phyloP scores from a whole-genome alignment of 805 yeast genomes.

The Lipomyces kockii region DNA sequence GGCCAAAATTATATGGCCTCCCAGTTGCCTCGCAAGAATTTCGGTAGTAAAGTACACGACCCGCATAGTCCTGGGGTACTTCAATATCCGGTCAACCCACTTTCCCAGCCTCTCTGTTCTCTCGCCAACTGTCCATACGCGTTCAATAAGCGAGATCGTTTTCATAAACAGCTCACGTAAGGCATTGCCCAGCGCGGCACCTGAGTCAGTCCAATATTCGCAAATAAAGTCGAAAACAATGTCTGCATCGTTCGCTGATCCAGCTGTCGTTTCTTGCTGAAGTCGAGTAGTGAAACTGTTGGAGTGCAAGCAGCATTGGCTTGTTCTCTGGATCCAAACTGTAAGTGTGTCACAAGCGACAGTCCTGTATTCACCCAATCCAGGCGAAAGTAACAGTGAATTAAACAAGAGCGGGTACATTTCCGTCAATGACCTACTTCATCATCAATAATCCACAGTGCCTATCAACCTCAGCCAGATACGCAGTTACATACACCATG shows the following conservation, averaged over 20 bases:
- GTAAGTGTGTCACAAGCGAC: conserved; percentile 63
- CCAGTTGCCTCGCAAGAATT: conserved; percentile 55
- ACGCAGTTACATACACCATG: conserved; percentile 11
- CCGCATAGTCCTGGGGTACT: conserved; percentile 57
- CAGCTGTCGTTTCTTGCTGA: background rate
- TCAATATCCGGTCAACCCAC: conserved; percentile 57
- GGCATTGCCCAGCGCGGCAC: conserved; percentile 72
- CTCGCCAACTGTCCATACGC: conserved; percentile 35
- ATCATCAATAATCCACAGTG: background rate
- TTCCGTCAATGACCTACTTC: conserved; percentile 11
- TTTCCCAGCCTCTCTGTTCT: conserved; percentile 26
- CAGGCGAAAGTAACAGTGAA: conserved; percentile 45
- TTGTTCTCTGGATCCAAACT: conserved; percentile 65
- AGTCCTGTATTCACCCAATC: conserved; percentile 49
- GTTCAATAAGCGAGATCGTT: conserved; percentile 51
- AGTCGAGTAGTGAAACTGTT: conserved; percentile 19
- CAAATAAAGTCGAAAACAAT: conserved; percentile 53
- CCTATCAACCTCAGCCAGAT: background rate
- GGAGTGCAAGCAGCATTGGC: conserved; percentile 46
- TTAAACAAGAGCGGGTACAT: conserved; percentile 44
- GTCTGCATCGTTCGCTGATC: conserved; percentile 31
- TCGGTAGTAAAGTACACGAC: conserved; percentile 68
- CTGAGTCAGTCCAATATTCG: conserved; percentile 73
- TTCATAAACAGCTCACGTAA: conserved; percentile 64
- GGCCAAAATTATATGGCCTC: conserved; percentile 50